Conservation (phyloP, 768 basidiomycete species). For the Leccinum aurantiacum region DNA sequence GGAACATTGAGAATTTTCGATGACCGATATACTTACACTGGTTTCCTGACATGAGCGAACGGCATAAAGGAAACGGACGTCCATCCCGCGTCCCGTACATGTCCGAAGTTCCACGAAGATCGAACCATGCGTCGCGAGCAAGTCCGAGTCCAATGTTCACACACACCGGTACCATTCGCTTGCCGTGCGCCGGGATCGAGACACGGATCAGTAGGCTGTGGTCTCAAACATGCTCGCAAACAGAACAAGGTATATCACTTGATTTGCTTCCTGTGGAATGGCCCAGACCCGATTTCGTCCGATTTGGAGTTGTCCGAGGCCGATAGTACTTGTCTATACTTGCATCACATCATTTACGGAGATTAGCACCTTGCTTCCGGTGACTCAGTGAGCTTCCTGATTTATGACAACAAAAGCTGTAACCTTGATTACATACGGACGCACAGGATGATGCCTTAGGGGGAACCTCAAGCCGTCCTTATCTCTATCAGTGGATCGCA, state of each 20-base stretch:
- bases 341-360: background rate
- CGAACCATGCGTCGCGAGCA: background rate
- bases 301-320: background rate
- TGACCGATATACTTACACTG: background rate
- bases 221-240: background rate
- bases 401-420: background rate
- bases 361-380: background rate
- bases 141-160: background rate
- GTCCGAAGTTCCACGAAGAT: background rate
- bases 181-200: background rate
- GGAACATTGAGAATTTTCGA: background rate
- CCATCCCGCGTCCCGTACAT: background rate
- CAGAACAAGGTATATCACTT: constrained; percentile 8
- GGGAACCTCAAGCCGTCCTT: background rate
- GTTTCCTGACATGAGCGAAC: background rate
- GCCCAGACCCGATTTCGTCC: background rate
- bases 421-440: background rate
- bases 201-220: background rate
- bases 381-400: background rate
- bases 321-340: background rate
- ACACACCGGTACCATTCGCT: background rate
- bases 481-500: background rate
- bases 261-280: constrained; percentile 8
- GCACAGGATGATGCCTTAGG: background rate
- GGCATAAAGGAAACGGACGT: background rate